Evolutionary conservation across 495 filamentous ascomycete species (phyloP).

Genomic region (Penicillium steckii): DNA sequence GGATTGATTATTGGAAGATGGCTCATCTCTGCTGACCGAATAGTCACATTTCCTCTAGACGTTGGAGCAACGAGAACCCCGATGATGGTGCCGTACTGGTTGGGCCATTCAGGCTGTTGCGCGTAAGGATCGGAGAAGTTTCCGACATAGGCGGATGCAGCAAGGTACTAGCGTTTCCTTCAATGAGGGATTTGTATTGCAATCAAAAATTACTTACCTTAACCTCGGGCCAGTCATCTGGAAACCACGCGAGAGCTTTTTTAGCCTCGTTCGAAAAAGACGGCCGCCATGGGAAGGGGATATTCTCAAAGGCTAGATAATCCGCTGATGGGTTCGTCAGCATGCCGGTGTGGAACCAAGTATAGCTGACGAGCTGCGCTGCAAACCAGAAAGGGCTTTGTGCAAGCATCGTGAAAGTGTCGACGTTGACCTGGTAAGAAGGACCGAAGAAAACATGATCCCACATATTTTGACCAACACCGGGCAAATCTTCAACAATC

Average conservation of each 20-base stretch:
- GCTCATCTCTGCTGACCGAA: constrained; percentile 36
- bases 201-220: too few species aligned
- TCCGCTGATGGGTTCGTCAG: constrained; percentile 45
- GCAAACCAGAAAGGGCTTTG: constrained; percentile 14
- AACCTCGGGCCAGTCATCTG: constrained; percentile 59
- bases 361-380: constrained; percentile 8
- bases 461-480: constrained; percentile 50
- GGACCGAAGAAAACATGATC: constrained; percentile 38
- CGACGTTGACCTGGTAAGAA: constrained; percentile 35
- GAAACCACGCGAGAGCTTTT: constrained; percentile 38
- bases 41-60: constrained; percentile 54
- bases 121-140: constrained; percentile 43
- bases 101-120: constrained; percentile 31
- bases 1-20: constrained; percentile 56
- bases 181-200: background rate
- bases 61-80: constrained; percentile 43
- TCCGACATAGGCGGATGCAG: constrained; percentile 34
- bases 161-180: constrained; percentile 24
- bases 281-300: constrained; percentile 20
- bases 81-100: constrained; percentile 48
- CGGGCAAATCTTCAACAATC: constrained; percentile 38
- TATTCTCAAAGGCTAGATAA: constrained; percentile 50
- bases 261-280: constrained; percentile 19
- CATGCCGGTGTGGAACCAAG: constrained; percentile 25
- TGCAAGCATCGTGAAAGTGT: constrained; percentile 27